A percentile compares a stretch with the other conserved stretches of the same genome.
Evolutionary conservation across 2,329 filamentous ascomycete genomes (phyloP).

Genomic region (Macrophomina pseudophaseolina): DNA sequence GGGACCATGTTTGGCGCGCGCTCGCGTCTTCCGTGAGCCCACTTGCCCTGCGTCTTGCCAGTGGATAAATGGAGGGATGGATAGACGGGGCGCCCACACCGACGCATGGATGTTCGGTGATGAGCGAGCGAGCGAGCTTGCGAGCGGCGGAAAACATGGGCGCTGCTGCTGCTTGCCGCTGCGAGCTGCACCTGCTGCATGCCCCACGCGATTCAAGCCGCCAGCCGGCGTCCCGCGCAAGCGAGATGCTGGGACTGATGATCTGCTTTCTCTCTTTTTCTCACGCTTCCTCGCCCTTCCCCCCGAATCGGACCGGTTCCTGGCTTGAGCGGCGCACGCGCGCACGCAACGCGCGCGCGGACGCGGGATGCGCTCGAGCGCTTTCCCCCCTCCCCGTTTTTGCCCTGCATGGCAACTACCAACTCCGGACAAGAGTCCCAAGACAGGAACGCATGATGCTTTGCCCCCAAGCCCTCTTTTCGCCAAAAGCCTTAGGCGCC

Average conservation of each 20-base stretch:
- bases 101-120: too few relatives aligned
- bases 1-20: neutral
- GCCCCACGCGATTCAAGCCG: too few relatives aligned
- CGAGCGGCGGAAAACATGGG: too few relatives aligned
- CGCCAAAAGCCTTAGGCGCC: neutral
- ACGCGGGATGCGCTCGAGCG: neutral
- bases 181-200: too few relatives aligned
- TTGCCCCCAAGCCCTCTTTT: too few relatives aligned
- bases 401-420: neutral
- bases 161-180: too few relatives aligned
- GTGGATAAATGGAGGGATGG: neutral
- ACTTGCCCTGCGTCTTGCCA: too few relatives aligned
- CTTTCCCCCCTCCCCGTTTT: neutral
- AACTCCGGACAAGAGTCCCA: too few relatives aligned
- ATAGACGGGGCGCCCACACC: neutral
- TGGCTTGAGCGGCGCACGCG: neutral
- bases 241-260: neutral
- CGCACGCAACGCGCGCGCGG: too few relatives aligned
- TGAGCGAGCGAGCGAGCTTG: too few relatives aligned
- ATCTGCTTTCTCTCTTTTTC: neutral
- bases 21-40: neutral
- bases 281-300: neutral
- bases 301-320: neutral
- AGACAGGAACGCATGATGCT: too few relatives aligned
- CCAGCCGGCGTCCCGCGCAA: neutral